phyloP scores from a whole-genome alignment of 2,329 filamentous ascomycete species.

The Exophiala viscosa region DNA sequence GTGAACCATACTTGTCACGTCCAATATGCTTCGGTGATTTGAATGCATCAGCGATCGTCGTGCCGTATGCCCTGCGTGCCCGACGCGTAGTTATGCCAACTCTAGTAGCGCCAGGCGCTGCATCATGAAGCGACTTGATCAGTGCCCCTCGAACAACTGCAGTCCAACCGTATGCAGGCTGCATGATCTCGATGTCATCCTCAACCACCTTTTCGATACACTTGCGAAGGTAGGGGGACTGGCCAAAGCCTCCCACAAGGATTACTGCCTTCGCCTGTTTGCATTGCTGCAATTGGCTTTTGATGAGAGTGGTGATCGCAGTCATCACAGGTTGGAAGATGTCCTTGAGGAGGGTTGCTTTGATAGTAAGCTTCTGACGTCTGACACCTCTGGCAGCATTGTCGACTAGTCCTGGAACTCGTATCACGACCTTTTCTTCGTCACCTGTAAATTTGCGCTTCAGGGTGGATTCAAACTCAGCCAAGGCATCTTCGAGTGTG shows the following conservation, averaged over 20 bases:
- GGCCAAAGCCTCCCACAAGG: conserved; percentile 33
- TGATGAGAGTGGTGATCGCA: conserved; percentile 26
- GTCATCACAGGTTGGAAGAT: conserved; percentile 29
- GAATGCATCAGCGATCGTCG: conserved; percentile 3
- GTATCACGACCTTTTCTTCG: conserved; percentile 24
- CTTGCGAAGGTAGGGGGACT: conserved; percentile 29
- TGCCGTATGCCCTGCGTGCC: conserved; percentile 29
- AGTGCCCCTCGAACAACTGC: conserved; percentile 30
- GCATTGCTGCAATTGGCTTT: conserved; percentile 48
- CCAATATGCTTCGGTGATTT: conserved; percentile 12
- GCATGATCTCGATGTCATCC: conserved; percentile 24
- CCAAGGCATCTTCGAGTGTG: conserved; percentile 29
- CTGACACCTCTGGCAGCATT: conserved; percentile 21
- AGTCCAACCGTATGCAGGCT: conserved; percentile 31
- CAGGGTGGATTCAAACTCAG: conserved; percentile 28
- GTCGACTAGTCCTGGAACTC: conserved; percentile 29
- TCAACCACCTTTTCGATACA: conserved; percentile 19
- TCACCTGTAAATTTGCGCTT: conserved; percentile 30
- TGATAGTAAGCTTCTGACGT: conserved; percentile 26
- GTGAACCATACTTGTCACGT: conserved; percentile 18
- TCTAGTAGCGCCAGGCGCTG: conserved; percentile 1
- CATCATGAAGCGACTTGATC: conserved; percentile 19
- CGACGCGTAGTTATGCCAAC: conserved; percentile 25
- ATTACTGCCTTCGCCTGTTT: conserved; percentile 52
- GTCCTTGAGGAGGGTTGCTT: conserved; percentile 19